Percentiles rank a stretch among this genome's conserved stretches.
phyloP scores from a whole-genome alignment of 257 asterid genomes.

The Solanum commersonii region DNA sequence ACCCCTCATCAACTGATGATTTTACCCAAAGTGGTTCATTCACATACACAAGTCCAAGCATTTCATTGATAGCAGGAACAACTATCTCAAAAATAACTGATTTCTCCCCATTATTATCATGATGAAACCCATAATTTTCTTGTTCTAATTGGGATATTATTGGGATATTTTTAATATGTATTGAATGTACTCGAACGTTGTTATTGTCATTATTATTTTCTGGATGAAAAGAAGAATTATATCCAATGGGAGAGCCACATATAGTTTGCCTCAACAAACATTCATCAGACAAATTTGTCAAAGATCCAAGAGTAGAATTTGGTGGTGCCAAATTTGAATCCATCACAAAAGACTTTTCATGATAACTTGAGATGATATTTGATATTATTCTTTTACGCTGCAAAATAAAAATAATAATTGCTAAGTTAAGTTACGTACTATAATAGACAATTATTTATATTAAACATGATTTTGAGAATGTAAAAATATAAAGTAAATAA shows the following conservation, averaged over 20 bases:
- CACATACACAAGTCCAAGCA: slow-evolving; percentile 33
- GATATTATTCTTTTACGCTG: slow-evolving; percentile 29
- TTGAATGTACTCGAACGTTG: neutral
- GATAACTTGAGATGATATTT: slow-evolving; percentile 16
- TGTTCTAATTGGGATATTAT: neutral
- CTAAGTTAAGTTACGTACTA: neutral
- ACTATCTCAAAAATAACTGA: slow-evolving; percentile 26
- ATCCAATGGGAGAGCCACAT: slow-evolving; percentile 1
- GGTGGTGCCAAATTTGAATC: neutral
- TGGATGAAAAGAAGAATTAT: neutral
- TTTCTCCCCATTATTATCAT: slow-evolving; percentile 17
- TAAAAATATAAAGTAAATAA: neutral
- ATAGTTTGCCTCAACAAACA: slow-evolving; percentile 7
- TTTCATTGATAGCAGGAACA: slow-evolving; percentile 41
- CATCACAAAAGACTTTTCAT: slow-evolving; percentile 10
- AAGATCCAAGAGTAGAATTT: neutral
- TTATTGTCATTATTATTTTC: neutral
- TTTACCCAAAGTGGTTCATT: slow-evolving; percentile 58
- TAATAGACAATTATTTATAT: too few species aligned
- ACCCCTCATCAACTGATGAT: slow-evolving; percentile 30
- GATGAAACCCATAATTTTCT: neutral
- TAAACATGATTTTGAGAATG: neutral
- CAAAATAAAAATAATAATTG: neutral
- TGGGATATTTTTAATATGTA: neutral
- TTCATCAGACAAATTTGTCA: neutral